Base-by-base conservation (phyloP, 179 eudicot genomes). In the Pouteria campechiana region DNA sequence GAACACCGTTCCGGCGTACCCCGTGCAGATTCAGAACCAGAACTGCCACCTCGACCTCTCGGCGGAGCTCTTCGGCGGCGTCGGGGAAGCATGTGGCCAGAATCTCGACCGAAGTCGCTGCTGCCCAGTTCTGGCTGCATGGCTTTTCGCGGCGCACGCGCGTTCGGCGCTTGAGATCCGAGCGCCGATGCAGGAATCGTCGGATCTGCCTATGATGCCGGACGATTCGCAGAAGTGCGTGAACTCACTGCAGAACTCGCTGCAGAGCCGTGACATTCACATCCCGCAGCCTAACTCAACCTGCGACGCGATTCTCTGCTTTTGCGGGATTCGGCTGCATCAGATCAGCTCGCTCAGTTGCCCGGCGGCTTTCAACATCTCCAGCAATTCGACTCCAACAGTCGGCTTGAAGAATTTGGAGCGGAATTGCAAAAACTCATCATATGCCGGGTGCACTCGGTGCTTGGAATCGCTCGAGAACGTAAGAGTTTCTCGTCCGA, bases 121-220 rank as follows among this genome's bases (percentile, higher is more conserved):
- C 53, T 85, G 95, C 24, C 95, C 95, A 2, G 95, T 85, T 3
- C 77, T 85, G 0, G 95, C 87, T 14, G 95, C 95, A 0, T 85
- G 95, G 95, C 75, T 85, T 1, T 85, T 75, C 70, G 95, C 95
- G 0, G 93, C 95, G 0, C 86, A 85, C 55, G 84, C 95, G 7
- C 70, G 87, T 20, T 65, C 84, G 17, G 95, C 95, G 0, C 78
- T 85, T 14, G 54, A 66, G 47, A 35, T 81, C 4, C 46, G 62
- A 6, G 32, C 68, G 1, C 21, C 75, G 14, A 17, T 39, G 1
- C 52, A 69, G 17, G 35, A 57, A 7, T 41, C 61, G 1, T 65
- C 83, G 1, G 74, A 61, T 15, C 42, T 65, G 4, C 95, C 95
- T 1, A 81, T 78, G 81, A 70, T 85, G 93, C 95, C 95, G 2